A percentile compares a stretch with the other conserved stretches of the same genome.
Evolutionary conservation across 371 early-diverging fungal species (phyloP).

Genomic region (Mortierella sp.): DNA sequence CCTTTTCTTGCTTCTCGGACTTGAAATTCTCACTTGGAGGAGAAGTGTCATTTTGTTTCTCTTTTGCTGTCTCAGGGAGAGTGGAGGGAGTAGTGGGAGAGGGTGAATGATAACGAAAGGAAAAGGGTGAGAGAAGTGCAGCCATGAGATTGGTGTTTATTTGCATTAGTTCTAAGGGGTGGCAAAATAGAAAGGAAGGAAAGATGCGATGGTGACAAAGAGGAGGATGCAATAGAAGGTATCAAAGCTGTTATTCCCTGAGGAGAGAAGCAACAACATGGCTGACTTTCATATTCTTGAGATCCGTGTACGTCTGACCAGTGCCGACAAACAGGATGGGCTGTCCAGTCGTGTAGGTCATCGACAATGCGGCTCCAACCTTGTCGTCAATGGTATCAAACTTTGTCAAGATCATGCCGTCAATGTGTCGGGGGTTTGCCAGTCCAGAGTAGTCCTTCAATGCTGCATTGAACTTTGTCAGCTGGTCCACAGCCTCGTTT

Average conservation of each 20-base stretch:
- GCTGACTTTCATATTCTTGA: conserved; percentile 89
- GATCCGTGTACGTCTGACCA: conserved; percentile 99
- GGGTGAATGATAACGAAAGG: neutral
- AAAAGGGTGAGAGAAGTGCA: neutral
- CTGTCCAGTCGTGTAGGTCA: conserved; percentile 96
- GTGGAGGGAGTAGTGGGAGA: neutral
- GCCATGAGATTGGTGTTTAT: neutral
- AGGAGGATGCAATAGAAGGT: neutral
- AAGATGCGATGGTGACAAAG: neutral
- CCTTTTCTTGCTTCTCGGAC: neutral
- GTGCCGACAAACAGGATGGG: conserved; percentile 99
- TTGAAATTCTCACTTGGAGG: neutral
- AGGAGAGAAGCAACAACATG: conserved; percentile 91
- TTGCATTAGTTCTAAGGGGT: conserved; percentile 15
- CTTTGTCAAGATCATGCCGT: conserved; percentile 98
- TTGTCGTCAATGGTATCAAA: conserved; percentile 99
- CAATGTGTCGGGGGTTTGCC: conserved; percentile 91
- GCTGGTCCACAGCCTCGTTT: conserved; percentile 98
- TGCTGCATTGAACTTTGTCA: conserved; percentile 98
- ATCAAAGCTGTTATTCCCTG: conserved; percentile 59
- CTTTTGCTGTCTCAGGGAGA: neutral
- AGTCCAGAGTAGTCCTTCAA: conserved; percentile 90
- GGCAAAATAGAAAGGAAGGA: neutral
- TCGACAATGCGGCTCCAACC: conserved; percentile 98
- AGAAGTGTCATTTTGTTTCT: neutral